Evolutionary conservation across 2,329 filamentous ascomycete species (phyloP).

Genomic region (Talaromyces piceae): DNA sequence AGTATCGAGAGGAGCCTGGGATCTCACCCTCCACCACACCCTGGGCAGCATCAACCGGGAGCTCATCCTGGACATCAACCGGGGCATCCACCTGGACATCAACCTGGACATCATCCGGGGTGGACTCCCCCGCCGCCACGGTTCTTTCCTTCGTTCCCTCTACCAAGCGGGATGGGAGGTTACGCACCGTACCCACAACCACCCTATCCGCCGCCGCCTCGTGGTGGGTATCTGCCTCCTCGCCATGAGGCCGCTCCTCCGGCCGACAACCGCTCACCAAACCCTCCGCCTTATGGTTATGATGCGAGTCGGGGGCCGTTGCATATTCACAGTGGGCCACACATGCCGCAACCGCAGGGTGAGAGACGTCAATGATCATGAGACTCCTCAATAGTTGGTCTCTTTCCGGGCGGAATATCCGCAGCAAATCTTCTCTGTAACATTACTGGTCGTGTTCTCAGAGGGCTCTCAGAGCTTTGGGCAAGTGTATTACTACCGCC

Average conservation of each 20-base stretch:
- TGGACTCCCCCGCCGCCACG: constrained; percentile 1
- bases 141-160: background rate
- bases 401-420: background rate
- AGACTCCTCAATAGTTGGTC: background rate
- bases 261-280: background rate
- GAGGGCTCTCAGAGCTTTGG: background rate
- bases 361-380: background rate
- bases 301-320: background rate
- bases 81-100: too few relatives aligned
- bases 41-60: too few relatives aligned
- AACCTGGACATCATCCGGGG: too few relatives aligned
- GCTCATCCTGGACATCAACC: too few relatives aligned
- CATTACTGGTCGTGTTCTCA: background rate
- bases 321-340: constrained; percentile 4
- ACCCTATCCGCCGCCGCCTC: constrained; percentile 2
- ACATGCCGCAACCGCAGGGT: constrained; percentile 1
- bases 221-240: background rate
- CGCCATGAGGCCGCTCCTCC: background rate
- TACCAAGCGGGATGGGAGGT: background rate
- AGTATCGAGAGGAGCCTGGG: constrained; percentile 1
- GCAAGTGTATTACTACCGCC: background rate
- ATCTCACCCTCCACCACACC: too few relatives aligned
- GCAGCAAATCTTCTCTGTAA: background rate
- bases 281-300: constrained; percentile 3
- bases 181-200: constrained; percentile 2